Conservation (phyloP, 2,329 filamentous ascomycete species). For the Xylariales sp. region DNA sequence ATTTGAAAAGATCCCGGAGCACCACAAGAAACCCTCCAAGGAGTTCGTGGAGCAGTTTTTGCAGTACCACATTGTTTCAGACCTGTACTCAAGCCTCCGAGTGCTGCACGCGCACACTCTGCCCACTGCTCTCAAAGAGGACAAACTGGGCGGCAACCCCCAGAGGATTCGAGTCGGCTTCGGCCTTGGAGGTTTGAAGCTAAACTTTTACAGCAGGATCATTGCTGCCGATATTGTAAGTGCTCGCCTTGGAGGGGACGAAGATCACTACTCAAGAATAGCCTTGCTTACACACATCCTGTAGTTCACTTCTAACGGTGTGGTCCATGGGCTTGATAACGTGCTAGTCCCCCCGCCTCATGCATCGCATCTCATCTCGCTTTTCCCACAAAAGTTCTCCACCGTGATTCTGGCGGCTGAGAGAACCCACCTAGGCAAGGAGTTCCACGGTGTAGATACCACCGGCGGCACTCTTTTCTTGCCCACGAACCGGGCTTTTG, state of each 20-base stretch:
- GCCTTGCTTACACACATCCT: too few species aligned
- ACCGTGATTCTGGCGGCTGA: constrained; percentile 71
- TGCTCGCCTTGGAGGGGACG: background rate
- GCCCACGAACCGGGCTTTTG: constrained; percentile 77
- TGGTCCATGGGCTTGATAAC: constrained; percentile 72
- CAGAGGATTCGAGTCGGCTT: constrained; percentile 72
- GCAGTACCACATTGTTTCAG: constrained; percentile 69
- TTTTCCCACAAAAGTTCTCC: constrained; percentile 73
- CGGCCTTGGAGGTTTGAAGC: constrained; percentile 54
- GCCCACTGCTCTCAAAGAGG: constrained; percentile 59
- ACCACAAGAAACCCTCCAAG: constrained; percentile 58
- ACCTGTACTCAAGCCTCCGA: constrained; percentile 60
- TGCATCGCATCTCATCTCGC: constrained; percentile 42
- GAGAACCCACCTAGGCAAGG: constrained; percentile 67
- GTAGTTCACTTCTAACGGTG: constrained; percentile 73
- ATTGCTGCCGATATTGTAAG: constrained; percentile 66
- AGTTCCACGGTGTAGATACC: constrained; percentile 49
- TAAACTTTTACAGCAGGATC: constrained; percentile 76
- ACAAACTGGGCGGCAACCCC: constrained; percentile 56
- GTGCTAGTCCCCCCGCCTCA: constrained; percentile 74
- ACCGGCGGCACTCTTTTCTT: constrained; percentile 75
- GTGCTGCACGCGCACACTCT: constrained; percentile 71
- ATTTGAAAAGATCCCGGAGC: constrained; percentile 57
- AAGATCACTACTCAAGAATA: background rate
- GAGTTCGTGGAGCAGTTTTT: constrained; percentile 66